Base-by-base conservation (phyloP, 768 basidiomycete species). In the Tricholoma flavovirens region DNA sequence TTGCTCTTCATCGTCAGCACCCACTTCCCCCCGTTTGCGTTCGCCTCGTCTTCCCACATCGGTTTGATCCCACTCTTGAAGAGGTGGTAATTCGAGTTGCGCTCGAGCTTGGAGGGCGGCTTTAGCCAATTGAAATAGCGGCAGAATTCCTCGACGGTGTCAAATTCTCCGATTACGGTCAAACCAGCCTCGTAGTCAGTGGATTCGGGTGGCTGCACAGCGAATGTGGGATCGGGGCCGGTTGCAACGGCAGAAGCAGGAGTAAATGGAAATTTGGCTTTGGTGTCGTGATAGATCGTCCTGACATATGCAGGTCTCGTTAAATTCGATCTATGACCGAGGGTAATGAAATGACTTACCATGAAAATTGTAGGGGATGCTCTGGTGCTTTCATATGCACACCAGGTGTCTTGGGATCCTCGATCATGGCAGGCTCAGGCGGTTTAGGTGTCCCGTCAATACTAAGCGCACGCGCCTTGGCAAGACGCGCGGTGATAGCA, bases 41-140 rank as follows among this genome's bases (percentile, higher is more conserved):
- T 97, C 53, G 92, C 90, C 29, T 83, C 82, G 68, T 96, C 94
- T 73, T 96, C 94, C 93, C 93, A 97, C 94, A 97, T 96, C 12
- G 92, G 92, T 67, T 93, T 92, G 76, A 94, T 94, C 15, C 90
- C 90, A 19, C 83, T 79, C 73, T 96, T 96, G 83, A 98, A 97
- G 54, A 98, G 79, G 67, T 98, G 94, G 64, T 96, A 94, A 73
- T 97, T 98, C 46, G 88, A 88, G 72, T 92, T 93, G 64, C 85
- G 85, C 64, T 93, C 90, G 32, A 96, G 82, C 64, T 84, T 83
- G 32, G 90, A 92, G 10, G 94, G 94, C 0, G 89, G 88, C 70
- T 93, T 93, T 59, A 93, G 84, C 91, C 91, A 93, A 72, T 93
- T 93, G 78, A 92, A 90, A 74, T 92, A 91, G 17, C 92, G 83